These are phyloP conservation scores for Pugionium dolabratum DNA, from an alignment of 345 rosid species.

Conservation along the genomic window DNA sequence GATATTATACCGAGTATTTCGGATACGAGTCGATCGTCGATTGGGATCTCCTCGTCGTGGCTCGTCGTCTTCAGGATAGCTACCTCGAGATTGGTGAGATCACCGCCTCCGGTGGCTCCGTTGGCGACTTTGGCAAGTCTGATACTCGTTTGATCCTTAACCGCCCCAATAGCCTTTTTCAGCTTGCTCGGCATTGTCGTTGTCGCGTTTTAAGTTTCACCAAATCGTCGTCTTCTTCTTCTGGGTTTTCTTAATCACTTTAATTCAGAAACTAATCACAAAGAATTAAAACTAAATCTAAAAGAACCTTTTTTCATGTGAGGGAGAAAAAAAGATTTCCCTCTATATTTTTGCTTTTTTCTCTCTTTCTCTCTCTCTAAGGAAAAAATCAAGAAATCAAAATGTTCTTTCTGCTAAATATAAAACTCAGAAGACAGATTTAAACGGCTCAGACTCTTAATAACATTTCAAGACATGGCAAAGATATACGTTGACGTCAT, in stretches of 20 bases:
- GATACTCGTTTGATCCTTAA: slow-evolving; percentile 91
- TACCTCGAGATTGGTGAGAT: slow-evolving; percentile 54
- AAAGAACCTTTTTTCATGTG: neutral
- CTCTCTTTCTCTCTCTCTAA: slow-evolving; percentile 7
- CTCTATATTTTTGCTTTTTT: neutral
- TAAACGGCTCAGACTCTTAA: slow-evolving; percentile 23
- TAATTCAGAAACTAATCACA: slow-evolving; percentile 1
- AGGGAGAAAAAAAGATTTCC: neutral
- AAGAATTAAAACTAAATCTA: slow-evolving; percentile 1
- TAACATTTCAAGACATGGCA: slow-evolving; percentile 15
- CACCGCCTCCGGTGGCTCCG: slow-evolving; percentile 45
- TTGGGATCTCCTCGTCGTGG: slow-evolving; percentile 65
- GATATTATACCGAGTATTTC: slow-evolving; percentile 59
- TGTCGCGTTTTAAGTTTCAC: neutral
- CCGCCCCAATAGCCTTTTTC: slow-evolving; percentile 78
- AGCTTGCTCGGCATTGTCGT: slow-evolving; percentile 80
- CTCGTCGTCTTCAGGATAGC: slow-evolving; percentile 76
- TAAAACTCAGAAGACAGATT: slow-evolving; percentile 25
- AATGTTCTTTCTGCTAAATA: neutral
- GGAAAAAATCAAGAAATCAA: neutral
- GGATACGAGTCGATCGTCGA: slow-evolving; percentile 58
- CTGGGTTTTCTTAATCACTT: neutral
- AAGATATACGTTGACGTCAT: slow-evolving; percentile 19
- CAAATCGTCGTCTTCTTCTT: slow-evolving; percentile 1
- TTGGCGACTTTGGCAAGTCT: slow-evolving; percentile 76